These are phyloP conservation scores for Glonium stellatum DNA, from an alignment of 495 filamentous ascomycete species.

Conservation along the genomic window DNA sequence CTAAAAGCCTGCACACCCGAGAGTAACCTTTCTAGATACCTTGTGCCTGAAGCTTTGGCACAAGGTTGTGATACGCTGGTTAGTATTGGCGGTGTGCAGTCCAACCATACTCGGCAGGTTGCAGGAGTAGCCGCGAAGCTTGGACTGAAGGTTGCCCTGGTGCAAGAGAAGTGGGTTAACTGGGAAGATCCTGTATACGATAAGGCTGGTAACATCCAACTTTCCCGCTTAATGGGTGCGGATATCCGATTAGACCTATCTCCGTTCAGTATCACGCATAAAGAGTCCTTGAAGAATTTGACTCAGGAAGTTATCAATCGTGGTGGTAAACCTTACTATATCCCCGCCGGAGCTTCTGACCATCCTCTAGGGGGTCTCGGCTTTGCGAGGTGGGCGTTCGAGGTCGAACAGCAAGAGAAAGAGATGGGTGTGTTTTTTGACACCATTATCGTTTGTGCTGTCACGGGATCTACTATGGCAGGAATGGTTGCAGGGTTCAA, in stretches of 20 bases:
- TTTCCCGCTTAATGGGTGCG: conserved; percentile 55
- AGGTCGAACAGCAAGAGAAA: conserved; percentile 52
- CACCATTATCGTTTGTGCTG: conserved; percentile 54
- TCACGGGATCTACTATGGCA: conserved; percentile 41
- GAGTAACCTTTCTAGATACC: conserved; percentile 32
- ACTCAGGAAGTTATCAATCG: conserved; percentile 39
- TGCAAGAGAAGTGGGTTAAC: conserved; percentile 61
- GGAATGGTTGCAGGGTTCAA: conserved; percentile 6
- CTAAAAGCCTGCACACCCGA: too few relatives aligned
- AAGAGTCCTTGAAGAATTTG: neutral
- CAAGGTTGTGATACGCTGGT: conserved; percentile 49
- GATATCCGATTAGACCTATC: conserved; percentile 44
- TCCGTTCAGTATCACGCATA: conserved; percentile 38
- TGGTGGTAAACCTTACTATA: conserved; percentile 55
- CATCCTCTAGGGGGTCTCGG: conserved; percentile 60
- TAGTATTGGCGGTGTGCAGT: conserved; percentile 58
- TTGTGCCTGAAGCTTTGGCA: conserved; percentile 49
- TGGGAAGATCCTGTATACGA: conserved; percentile 46
- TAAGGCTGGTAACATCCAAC: conserved; percentile 55
- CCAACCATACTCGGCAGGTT: conserved; percentile 59
- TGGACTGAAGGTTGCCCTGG: conserved; percentile 47
- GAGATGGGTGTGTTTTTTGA: conserved; percentile 53
- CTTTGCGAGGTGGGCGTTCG: conserved; percentile 58
- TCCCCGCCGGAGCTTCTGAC: conserved; percentile 58
- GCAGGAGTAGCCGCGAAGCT: conserved; percentile 49